Evolutionary conservation across 73 alveolate species (phyloP).

Genomic region (Paramecium tetraurelia): DNA sequence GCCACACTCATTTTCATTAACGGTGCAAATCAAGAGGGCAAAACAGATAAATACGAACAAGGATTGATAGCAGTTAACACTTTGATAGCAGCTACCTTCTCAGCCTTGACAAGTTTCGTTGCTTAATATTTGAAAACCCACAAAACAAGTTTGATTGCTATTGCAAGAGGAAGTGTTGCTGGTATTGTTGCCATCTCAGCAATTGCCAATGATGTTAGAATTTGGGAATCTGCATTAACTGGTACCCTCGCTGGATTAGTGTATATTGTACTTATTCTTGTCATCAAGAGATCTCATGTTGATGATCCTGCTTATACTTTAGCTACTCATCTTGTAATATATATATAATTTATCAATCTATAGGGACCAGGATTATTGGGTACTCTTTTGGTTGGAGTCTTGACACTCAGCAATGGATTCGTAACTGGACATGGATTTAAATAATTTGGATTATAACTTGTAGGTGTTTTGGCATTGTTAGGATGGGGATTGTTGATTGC

Average conservation of each 20-base stretch:
- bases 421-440: neutral
- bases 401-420: neutral
- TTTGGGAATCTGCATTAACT: neutral
- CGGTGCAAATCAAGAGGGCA: conserved; percentile 9
- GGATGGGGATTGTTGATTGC: conserved; percentile 36
- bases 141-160: neutral
- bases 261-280: neutral
- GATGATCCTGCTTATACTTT: conserved; percentile 33
- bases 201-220: neutral
- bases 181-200: conserved; percentile 32
- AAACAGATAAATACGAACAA: neutral
- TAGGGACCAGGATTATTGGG: conserved; percentile 46
- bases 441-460: conserved; percentile 26
- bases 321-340: neutral
- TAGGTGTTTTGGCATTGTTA: neutral
- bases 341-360: neutral
- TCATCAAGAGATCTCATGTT: neutral
- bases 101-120: neutral
- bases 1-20: neutral
- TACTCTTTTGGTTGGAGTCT: neutral
- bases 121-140: neutral
- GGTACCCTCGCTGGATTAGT: conserved; percentile 10
- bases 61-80: neutral
- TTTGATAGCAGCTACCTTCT: neutral
- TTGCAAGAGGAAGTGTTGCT: conserved; percentile 42